Evolutionary conservation across 768 basidiomycete genomes (phyloP).

Genomic region (Phanerochaete sordida): DNA sequence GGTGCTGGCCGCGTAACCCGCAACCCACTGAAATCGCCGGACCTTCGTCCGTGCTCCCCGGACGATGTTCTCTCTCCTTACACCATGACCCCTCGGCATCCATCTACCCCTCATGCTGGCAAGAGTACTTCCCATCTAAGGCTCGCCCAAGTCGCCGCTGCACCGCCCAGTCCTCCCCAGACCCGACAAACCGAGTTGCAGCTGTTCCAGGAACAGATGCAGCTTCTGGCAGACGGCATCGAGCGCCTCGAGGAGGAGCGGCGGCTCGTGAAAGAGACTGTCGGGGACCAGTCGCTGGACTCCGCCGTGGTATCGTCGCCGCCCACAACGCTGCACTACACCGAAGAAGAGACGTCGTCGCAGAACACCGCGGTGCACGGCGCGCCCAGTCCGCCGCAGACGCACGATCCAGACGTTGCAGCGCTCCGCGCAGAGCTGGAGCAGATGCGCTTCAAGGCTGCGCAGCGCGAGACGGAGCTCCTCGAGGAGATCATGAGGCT

Average conservation of each 20-base stretch:
- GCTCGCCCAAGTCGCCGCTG: not conserved
- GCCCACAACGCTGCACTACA: not conserved
- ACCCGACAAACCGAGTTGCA: not conserved
- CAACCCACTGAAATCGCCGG: not conserved
- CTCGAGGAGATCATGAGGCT: slow-evolving; percentile 1
- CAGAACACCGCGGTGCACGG: not conserved
- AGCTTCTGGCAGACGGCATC: not conserved
- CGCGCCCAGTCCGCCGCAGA: not conserved
- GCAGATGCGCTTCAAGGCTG: not conserved
- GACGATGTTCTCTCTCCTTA: slow-evolving; percentile 8
- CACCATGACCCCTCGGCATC: slow-evolving; percentile 3
- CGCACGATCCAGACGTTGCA: not conserved
- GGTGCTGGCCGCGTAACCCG: not conserved
- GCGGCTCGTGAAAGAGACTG: not conserved
- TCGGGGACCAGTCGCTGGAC: not conserved
- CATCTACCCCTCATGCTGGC: not conserved
- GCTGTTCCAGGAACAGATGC: not conserved
- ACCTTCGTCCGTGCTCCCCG: not conserved
- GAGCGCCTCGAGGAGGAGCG: slow-evolving; percentile 2
- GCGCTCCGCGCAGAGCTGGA: slow-evolving; percentile 4
- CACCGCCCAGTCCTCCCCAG: not conserved
- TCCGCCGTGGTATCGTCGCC: not conserved
- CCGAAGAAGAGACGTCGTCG: not conserved
- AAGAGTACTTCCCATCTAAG: not conserved
- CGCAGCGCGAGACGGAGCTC: slow-evolving; percentile 4